These are phyloP conservation scores for Russula olivacea DNA, from an alignment of 768 basidiomycete species.

Conservation along the genomic window DNA sequence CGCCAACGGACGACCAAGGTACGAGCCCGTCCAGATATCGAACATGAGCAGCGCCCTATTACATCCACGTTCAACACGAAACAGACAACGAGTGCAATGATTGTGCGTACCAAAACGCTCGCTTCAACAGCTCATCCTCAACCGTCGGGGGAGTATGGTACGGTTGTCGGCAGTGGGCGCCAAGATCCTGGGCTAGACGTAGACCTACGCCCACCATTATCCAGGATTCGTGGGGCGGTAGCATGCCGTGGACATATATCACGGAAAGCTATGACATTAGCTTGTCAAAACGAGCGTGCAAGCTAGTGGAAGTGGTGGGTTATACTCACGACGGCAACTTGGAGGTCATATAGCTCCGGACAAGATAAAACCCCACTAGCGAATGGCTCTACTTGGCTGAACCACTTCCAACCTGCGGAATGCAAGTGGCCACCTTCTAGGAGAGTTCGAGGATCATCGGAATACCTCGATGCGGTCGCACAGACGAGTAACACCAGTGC, in stretches of 20 bases:
- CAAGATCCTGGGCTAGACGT: conserved; percentile 68
- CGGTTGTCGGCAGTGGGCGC: conserved; percentile 54
- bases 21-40: conserved; percentile 43
- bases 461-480: conserved; percentile 18
- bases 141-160: conserved; percentile 38
- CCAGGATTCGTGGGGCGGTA: conserved; percentile 50
- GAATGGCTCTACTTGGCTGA: conserved; percentile 54
- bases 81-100: not conserved
- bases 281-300: not conserved
- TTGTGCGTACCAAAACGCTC: conserved; percentile 53
- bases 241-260: conserved; percentile 38
- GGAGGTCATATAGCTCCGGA: conserved; percentile 64
- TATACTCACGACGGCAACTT: conserved; percentile 49
- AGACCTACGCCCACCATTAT: conserved; percentile 54
- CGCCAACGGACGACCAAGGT: conserved; percentile 60
- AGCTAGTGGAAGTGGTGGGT: not conserved
- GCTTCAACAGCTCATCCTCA: conserved; percentile 72
- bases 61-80: not conserved
- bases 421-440: conserved; percentile 26
- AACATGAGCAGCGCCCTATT: conserved; percentile 44
- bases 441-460: conserved; percentile 17
- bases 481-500: conserved; percentile 23
- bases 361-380: conserved; percentile 49
- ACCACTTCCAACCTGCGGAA: conserved; percentile 44
- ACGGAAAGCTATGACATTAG: conserved; percentile 31